Percentiles rank a stretch among this genome's conserved stretches.
phyloP scores from a whole-genome alignment of 2,329 filamentous ascomycete genomes.

The Neopestalotiopsis rosae region DNA sequence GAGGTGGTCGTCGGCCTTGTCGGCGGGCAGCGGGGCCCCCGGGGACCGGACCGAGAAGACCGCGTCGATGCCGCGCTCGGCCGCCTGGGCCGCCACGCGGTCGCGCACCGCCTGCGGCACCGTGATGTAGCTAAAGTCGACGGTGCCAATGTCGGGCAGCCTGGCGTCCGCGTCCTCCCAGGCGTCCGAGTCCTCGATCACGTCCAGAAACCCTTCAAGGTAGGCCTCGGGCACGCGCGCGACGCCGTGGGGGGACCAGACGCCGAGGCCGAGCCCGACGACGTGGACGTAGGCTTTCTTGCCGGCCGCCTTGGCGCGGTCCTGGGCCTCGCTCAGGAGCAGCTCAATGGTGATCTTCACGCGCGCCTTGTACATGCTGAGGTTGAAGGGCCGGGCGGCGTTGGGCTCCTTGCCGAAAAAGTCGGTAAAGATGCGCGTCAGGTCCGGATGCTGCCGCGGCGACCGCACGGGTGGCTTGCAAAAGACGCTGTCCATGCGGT shows the following conservation, averaged over 20 bases:
- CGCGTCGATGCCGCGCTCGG: constrained; percentile 21
- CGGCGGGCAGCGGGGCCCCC: constrained; percentile 27
- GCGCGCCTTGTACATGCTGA: constrained; percentile 30
- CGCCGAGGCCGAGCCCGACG: constrained; percentile 39
- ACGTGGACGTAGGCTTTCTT: constrained; percentile 36
- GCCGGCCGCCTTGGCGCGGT: constrained; percentile 26
- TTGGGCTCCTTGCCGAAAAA: constrained; percentile 26
- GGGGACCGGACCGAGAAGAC: constrained; percentile 32
- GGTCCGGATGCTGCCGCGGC: constrained; percentile 27
- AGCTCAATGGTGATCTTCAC: constrained; percentile 33
- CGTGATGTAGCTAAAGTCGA: constrained; percentile 33
- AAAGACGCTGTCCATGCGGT: constrained; percentile 34
- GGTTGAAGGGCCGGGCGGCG: constrained; percentile 25
- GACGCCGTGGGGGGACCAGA: constrained; percentile 24
- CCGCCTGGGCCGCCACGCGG: constrained; percentile 3
- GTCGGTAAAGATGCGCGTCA: constrained; percentile 27
- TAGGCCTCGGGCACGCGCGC: constrained; percentile 26
- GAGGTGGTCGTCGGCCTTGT: constrained; percentile 24
- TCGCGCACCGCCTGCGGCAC: not conserved
- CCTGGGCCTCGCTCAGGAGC: constrained; percentile 35
- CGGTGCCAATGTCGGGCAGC: constrained; percentile 26
- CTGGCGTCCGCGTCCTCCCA: not conserved
- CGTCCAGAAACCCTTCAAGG: constrained; percentile 27
- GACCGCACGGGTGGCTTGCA: constrained; percentile 15
- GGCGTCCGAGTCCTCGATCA: constrained; percentile 21